phyloP scores from a whole-genome alignment of 345 rosid species.

The Abelmoschus esculentus region DNA sequence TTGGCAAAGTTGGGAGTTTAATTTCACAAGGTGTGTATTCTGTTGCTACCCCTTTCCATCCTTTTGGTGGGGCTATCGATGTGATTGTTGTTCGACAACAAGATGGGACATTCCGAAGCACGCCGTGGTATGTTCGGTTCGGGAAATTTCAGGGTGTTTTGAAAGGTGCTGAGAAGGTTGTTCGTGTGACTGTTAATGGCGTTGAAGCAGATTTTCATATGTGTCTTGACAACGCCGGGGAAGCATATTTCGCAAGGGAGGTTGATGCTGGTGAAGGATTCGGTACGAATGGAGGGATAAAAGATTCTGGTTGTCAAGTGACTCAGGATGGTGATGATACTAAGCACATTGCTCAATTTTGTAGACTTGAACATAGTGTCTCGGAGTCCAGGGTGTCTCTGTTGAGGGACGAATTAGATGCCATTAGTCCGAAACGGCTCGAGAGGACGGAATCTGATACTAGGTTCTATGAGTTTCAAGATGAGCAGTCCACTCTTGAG shows the following conservation, averaged over 20 bases:
- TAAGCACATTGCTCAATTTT: slow-evolving; percentile 19
- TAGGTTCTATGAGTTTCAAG: slow-evolving; percentile 73
- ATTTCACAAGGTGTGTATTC: slow-evolving; percentile 85
- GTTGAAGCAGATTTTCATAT: slow-evolving; percentile 74
- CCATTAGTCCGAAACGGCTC: slow-evolving; percentile 28
- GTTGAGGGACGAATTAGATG: slow-evolving; percentile 37
- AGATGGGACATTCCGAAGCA: slow-evolving; percentile 73
- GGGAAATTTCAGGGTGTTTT: slow-evolving; percentile 96
- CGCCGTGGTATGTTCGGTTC: slow-evolving; percentile 90
- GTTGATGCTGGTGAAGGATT: slow-evolving; percentile 41
- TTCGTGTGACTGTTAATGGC: slow-evolving; percentile 64
- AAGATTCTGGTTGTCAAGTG: slow-evolving; percentile 17
- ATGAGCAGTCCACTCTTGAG: slow-evolving; percentile 48
- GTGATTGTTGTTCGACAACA: slow-evolving; percentile 81
- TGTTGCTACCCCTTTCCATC: slow-evolving; percentile 92
- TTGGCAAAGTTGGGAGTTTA: slow-evolving; percentile 80
- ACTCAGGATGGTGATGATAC: slow-evolving; percentile 21
- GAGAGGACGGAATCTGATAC: slow-evolving; percentile 72
- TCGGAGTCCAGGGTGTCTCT: slow-evolving; percentile 49
- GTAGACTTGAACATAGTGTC: slow-evolving; percentile 56
- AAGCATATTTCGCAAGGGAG: slow-evolving; percentile 79
- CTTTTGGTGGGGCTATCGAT: slow-evolving; percentile 97
- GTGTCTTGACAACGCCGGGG: slow-evolving; percentile 91
- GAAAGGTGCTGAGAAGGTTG: slow-evolving; percentile 79
- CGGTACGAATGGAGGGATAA: slow-evolving; percentile 15